These are phyloP conservation scores for Trichomonascaceae sp. DNA, from an alignment of 1,139 yeast species.

Conservation along the genomic window DNA sequence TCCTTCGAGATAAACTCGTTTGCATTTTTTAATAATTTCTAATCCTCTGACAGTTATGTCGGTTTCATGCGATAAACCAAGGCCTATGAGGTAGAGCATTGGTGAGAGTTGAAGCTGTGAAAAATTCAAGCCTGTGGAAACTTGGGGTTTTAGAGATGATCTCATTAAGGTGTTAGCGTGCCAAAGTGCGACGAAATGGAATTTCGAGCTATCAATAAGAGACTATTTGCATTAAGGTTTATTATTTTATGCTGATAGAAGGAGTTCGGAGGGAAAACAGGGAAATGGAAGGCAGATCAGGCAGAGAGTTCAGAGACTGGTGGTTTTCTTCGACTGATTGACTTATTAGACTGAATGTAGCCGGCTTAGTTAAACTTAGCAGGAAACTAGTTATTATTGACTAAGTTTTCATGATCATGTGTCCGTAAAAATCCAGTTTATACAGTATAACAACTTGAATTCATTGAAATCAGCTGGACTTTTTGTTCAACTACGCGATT, in stretches of 20 bases:
- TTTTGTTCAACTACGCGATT: background rate
- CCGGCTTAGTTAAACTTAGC: too few species aligned
- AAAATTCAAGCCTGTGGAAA: background rate
- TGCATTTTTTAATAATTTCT: conserved; percentile 73
- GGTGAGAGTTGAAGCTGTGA: conserved; percentile 6
- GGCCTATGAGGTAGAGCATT: conserved; percentile 87
- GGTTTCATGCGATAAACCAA: conserved; percentile 81
- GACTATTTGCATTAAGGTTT: background rate
- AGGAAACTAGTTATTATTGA: too few species aligned
- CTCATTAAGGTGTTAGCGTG: background rate
- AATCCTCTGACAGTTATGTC: conserved; percentile 95
- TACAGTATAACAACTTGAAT: too few species aligned
- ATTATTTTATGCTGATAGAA: background rate
- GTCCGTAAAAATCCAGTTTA: too few species aligned
- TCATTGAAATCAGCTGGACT: background rate
- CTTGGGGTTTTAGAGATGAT: background rate
- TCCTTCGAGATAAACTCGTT: conserved; percentile 87
- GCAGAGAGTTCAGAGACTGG: background rate
- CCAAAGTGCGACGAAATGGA: background rate
- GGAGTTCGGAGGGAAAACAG: background rate
- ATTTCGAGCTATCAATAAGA: background rate
- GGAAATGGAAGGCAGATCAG: background rate
- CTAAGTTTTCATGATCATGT: too few species aligned
- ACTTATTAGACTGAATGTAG: too few species aligned
- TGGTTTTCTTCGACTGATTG: too few species aligned